These are phyloP conservation scores for Colletotrichum melonis DNA, from an alignment of 2,329 filamentous ascomycete genomes.

Conservation along the genomic window DNA sequence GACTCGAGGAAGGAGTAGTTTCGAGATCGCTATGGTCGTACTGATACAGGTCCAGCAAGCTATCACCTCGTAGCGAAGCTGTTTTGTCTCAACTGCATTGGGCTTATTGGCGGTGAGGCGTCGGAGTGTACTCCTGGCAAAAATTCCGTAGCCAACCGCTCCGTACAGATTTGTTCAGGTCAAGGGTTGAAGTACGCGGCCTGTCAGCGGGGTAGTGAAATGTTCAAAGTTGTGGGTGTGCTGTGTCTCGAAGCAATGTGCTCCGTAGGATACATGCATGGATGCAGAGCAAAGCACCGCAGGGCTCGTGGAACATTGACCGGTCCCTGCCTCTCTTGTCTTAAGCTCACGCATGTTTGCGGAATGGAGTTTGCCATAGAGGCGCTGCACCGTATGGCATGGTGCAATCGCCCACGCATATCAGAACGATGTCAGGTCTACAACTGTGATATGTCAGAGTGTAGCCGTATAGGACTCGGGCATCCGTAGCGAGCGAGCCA, in stretches of 20 bases:
- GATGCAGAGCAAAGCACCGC: background rate
- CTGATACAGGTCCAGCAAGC: background rate
- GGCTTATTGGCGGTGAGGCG: background rate
- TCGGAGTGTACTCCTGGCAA: background rate
- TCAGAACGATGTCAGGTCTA: background rate
- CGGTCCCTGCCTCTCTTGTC: background rate
- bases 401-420: background rate
- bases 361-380: background rate
- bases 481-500: background rate
- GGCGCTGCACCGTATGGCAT: background rate
- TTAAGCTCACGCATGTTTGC: conserved; percentile 6
- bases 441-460: background rate
- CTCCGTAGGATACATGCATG: background rate
- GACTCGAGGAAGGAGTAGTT: background rate
- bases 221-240: background rate
- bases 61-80: background rate
- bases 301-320: background rate
- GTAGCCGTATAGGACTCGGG: background rate
- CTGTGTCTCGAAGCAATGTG: background rate
- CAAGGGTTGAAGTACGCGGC: background rate
- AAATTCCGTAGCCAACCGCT: background rate
- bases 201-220: background rate
- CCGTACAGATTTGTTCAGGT: background rate
- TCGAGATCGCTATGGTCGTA: background rate
- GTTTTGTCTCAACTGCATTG: background rate